Evolutionary conservation across 345 rosid species (phyloP), one percentile per base, ranked within the genome.

Genomic region (Viola odorata): DNA sequence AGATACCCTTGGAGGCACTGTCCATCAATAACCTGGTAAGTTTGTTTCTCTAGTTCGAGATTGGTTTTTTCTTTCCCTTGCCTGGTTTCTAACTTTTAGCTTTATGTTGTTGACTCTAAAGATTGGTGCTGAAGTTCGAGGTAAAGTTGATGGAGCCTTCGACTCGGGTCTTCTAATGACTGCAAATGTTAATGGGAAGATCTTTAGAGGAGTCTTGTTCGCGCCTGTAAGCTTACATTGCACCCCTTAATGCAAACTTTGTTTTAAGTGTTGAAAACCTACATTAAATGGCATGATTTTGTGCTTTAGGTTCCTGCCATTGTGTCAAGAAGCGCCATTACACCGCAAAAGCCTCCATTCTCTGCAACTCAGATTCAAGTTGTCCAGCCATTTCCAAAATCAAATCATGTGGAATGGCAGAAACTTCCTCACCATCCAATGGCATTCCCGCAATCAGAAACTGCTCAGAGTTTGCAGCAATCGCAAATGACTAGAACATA

Each of bases 151-250:
- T 17, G 88, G 85, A 65, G 78, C 85, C 0, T 87, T 87, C 32
- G 95, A 87, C 65, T 80, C 88, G 0, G 95, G 95, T 49, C 75
- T 82, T 67, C 66, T 87, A 12, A 68, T 87, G 66, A 87, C 95
- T 11, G 88, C 91, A 6, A 78, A 66, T 16, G 84, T 85, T 10
- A 77, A 83, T 36, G 95, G 91, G 59, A 85, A 74, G 70, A 73
- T 80, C 52, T 85, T 81, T 58, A 62, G 95, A 68, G 95, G 95
- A 49, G 85, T 87, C 64, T 70, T 87, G 52, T 85, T 87, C 52
- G 67, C 88, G 36, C 88, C 88, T 8, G 95, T 87, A 80, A 77
- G 76, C 57, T 52, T 62, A 44, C 23, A 37, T 2, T 3, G 9
- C 45, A 32, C 16, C 36, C 15, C 13, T 13, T 56, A 37, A 3